Percentiles rank a stretch among this genome's conserved stretches.
phyloP scores from a whole-genome alignment of 106 monocot genomes.

The Xerophyta viscosa region DNA sequence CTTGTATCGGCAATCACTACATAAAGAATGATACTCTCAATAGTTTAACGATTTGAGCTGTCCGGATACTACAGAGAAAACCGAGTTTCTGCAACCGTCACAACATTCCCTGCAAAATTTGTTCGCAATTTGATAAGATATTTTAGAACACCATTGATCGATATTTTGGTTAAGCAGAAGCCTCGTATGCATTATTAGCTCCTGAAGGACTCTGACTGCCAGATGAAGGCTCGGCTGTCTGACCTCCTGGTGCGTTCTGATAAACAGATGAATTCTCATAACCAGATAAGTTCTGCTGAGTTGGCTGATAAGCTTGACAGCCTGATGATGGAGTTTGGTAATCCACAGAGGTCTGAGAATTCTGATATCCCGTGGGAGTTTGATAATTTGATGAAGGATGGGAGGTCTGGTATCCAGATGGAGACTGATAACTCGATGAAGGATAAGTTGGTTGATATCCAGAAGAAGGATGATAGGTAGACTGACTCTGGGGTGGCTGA shows the following conservation, averaged over 20 bases:
- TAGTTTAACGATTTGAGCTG: too few species aligned
- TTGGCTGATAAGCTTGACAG: not conserved
- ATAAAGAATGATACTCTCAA: too few species aligned
- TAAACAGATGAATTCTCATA: not conserved
- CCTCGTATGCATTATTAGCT: too few species aligned
- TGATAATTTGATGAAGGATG: not conserved
- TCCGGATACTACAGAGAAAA: too few species aligned
- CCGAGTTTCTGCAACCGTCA: too few species aligned
- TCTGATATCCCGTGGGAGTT: not conserved
- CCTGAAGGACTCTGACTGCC: not conserved
- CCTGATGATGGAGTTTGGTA: not conserved
- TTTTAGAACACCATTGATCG: too few species aligned
- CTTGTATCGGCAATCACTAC: too few species aligned
- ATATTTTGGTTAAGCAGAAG: not conserved
- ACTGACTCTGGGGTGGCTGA: not conserved
- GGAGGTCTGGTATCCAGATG: not conserved
- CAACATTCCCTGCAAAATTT: too few species aligned
- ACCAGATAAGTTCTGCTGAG: not conserved
- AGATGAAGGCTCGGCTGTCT: not conserved
- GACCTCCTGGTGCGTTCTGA: not conserved
- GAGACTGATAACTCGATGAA: not conserved
- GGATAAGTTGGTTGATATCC: not conserved
- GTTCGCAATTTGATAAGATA: too few species aligned
- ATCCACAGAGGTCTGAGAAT: not conserved
- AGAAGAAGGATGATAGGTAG: not conserved